phyloP scores from a whole-genome alignment of 2,329 filamentous ascomycete species.

The Trichoderma polysporum region DNA sequence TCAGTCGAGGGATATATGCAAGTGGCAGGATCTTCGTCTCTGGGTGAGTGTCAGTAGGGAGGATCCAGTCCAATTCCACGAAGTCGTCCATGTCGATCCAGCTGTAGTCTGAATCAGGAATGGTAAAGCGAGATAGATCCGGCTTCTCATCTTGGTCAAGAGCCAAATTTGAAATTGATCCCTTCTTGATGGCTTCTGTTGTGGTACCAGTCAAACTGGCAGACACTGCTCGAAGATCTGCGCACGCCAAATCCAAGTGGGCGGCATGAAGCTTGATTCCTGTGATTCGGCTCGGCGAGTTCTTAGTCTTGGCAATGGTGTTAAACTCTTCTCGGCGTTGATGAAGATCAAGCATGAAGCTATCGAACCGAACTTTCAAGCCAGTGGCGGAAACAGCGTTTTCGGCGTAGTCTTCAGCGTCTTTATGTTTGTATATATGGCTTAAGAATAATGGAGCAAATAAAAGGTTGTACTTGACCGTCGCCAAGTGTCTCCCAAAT shows the following conservation, averaged over 20 bases:
- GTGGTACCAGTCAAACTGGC: slow-evolving; percentile 83
- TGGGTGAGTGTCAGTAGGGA: slow-evolving; percentile 85
- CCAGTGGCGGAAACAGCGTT: slow-evolving; percentile 83
- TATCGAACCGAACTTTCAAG: slow-evolving; percentile 93
- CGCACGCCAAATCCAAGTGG: slow-evolving; percentile 86
- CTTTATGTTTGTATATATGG: slow-evolving; percentile 98
- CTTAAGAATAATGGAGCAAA: slow-evolving; percentile 91
- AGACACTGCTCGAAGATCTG: slow-evolving; percentile 90
- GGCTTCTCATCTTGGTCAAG: slow-evolving; percentile 58
- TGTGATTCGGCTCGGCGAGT: slow-evolving; percentile 77
- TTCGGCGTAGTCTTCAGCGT: slow-evolving; percentile 80
- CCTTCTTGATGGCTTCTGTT: slow-evolving; percentile 69
- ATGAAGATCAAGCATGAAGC: slow-evolving; percentile 95
- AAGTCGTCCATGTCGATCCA: slow-evolving; percentile 99
- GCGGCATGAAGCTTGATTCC: slow-evolving; percentile 95
- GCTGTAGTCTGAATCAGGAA: slow-evolving; percentile 89
- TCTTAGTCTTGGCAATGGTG: slow-evolving; percentile 72
- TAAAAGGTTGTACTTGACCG: slow-evolving; percentile 94
- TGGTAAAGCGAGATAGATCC: slow-evolving; percentile 85
- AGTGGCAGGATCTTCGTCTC: slow-evolving; percentile 93
- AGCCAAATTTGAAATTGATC: slow-evolving; percentile 51
- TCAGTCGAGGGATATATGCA: slow-evolving; percentile 89
- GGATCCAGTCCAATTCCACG: slow-evolving; percentile 94
- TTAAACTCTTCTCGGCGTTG: slow-evolving; percentile 91
- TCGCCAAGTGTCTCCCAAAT: slow-evolving; percentile 94